These are phyloP conservation scores for Nepenthes gracilis DNA, from an alignment of 148 eudicot genomes.

Conservation along the genomic window DNA sequence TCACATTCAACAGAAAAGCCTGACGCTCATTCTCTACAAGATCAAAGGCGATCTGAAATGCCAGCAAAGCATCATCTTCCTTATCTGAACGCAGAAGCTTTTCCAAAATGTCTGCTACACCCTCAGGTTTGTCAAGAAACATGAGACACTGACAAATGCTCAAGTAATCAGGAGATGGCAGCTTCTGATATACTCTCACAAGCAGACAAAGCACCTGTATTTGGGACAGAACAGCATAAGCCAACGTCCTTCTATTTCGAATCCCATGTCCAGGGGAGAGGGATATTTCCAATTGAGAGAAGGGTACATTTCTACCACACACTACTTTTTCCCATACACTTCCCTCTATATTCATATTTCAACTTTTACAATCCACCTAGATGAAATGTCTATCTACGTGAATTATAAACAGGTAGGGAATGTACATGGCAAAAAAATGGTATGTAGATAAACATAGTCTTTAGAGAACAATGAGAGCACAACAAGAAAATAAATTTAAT, in stretches of 20 bases:
- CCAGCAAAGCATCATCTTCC: conserved; percentile 72
- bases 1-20: conserved; percentile 80
- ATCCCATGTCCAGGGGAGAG: not conserved
- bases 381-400: too few species aligned
- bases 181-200: conserved; percentile 65
- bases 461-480: too few species aligned
- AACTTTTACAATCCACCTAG: too few species aligned
- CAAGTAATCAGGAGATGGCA: conserved; percentile 81
- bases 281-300: not conserved
- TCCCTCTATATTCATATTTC: too few species aligned
- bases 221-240: not conserved
- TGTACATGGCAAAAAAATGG: too few species aligned
- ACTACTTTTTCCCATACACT: too few species aligned
- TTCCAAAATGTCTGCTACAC: conserved; percentile 72
- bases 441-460: too few species aligned
- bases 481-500: too few species aligned
- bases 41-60: conserved; percentile 91
- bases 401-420: too few species aligned
- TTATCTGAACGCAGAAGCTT: conserved; percentile 64
- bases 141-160: conserved; percentile 96
- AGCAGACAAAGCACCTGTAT: conserved; percentile 80
- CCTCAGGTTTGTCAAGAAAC: conserved; percentile 76
- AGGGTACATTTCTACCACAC: too few species aligned
- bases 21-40: conserved; percentile 98
- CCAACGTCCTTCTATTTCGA: not conserved